A percentile compares a stretch with the other conserved stretches of the same genome.
These are phyloP conservation scores for Metarhizium humberi DNA, from an alignment of 2,329 filamentous ascomycete species.

Conservation along the genomic window DNA sequence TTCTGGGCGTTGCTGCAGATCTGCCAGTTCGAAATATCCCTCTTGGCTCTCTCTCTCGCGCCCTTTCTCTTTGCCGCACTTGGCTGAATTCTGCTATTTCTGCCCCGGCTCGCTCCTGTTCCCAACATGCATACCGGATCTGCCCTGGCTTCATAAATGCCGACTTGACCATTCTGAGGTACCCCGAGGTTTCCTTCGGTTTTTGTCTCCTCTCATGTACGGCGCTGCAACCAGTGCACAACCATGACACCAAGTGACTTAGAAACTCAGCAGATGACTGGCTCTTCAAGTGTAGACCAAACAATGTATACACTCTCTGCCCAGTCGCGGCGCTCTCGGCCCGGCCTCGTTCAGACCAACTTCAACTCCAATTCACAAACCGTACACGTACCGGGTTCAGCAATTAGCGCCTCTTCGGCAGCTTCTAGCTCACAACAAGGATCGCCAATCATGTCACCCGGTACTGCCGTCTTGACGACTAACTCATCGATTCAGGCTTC, in stretches of 20 bases:
- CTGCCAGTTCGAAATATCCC: slow-evolving; percentile 5
- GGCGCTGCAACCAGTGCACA: slow-evolving; percentile 11
- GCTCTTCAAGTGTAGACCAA: slow-evolving; percentile 18
- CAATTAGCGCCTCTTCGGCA: slow-evolving; percentile 46
- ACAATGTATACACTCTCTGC: slow-evolving; percentile 33
- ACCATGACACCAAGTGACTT: slow-evolving; percentile 15
- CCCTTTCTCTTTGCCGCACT: slow-evolving; percentile 6
- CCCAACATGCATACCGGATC: slow-evolving; percentile 25
- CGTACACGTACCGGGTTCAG: slow-evolving; percentile 34
- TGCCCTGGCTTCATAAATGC: slow-evolving; percentile 27
- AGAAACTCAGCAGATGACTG: slow-evolving; percentile 15
- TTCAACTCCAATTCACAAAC: slow-evolving; percentile 19
- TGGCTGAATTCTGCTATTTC: slow-evolving; percentile 1
- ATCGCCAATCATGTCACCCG: slow-evolving; percentile 50
- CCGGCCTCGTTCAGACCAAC: slow-evolving; percentile 38
- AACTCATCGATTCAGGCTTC: slow-evolving; percentile 59
- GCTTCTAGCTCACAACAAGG: slow-evolving; percentile 45
- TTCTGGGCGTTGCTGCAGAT: slow-evolving; percentile 1
- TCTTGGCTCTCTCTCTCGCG: not conserved
- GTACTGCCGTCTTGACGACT: slow-evolving; percentile 41
- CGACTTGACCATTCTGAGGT: slow-evolving; percentile 22
- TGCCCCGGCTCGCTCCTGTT: slow-evolving; percentile 16
- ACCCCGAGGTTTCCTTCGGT: slow-evolving; percentile 8
- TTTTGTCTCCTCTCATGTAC: slow-evolving; percentile 15
- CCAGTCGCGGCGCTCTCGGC: slow-evolving; percentile 32